A percentile compares a stretch with the other conserved stretches of the same genome.
These are phyloP conservation scores for Cyberlindnera mycetangii DNA, from an alignment of 805 yeast genomes.

Conservation along the genomic window DNA sequence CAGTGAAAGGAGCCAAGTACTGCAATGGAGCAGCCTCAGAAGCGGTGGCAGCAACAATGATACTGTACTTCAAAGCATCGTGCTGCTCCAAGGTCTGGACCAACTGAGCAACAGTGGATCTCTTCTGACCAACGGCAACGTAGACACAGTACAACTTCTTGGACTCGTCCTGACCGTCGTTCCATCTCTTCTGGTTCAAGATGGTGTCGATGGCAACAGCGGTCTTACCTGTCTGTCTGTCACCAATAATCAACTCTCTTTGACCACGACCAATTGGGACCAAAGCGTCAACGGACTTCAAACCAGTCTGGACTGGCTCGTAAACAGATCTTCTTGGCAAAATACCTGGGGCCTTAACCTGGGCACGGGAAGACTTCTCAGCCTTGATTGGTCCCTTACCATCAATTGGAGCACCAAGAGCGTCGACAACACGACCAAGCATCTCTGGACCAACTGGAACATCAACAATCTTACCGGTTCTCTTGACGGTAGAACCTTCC, in stretches of 20 bases:
- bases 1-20: conserved; percentile 99
- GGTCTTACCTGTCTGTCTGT: conserved; percentile 99
- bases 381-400: conserved; percentile 98
- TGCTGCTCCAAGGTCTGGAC: conserved; percentile 98
- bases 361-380: conserved; percentile 86
- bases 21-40: conserved; percentile 99
- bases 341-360: conserved; percentile 99
- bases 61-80: conserved; percentile 96
- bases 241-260: conserved; percentile 99
- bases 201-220: conserved; percentile 98
- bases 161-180: conserved; percentile 88
- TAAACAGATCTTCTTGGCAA: conserved; percentile 97
- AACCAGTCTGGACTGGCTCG: conserved; percentile 99
- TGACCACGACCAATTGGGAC: conserved; percentile 99
- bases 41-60: conserved; percentile 99
- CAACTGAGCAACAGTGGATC: conserved; percentile 99
- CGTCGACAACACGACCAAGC: conserved; percentile 99
- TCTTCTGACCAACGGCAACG: conserved; percentile 99
- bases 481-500: conserved; percentile 99
- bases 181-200: conserved; percentile 99
- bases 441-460: conserved; percentile 98
- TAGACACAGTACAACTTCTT: conserved; percentile 99
- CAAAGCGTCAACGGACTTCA: conserved; percentile 97
- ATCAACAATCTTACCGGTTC: conserved; percentile 99
- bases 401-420: conserved; percentile 98